Base-by-base conservation (phyloP, 1,139 yeast species). In the Pneumocystis jirovecii region DNA sequence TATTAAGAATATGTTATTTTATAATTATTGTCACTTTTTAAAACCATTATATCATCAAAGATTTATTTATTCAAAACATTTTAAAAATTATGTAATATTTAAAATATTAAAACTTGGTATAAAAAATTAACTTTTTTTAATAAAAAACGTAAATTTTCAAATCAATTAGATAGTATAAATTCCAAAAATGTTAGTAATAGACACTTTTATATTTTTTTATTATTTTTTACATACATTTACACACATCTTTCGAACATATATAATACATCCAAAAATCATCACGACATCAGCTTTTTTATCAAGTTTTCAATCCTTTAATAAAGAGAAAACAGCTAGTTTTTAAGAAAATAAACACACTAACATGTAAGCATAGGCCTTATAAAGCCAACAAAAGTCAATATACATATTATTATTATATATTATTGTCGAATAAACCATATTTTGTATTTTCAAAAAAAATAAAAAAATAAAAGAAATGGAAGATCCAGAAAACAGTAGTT, bases 401-500 rank as follows among this genome's bases (percentile, higher is more conserved):
- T 40, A 40, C n/a, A 17, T 17, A 3, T 40, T 40, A 40, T 40
- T 5, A 17, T 31, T 31, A 31, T 31, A 31, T 31, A 31, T 31
- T 17, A 17, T 40, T 40, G 15, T 40, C 6, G 10, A 50, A 5
- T 25, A 29, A 15, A 50, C 34, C n/a, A 25, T 50, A 25, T 50
- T 50, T 8, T 50, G 25, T 50, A 63, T 37, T 57, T 50, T 31
- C 10, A 44, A 19, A 44, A 19, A 50, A 45, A 45, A 45, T 8
- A 8, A 12, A 42, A 45, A 45, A 45, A 50, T 50, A 50, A 8
- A 25, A 3, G 4, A 19, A 25, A 67, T 67, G 68, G 75, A 77
- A 66, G 79, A 77, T 64, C 78, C 76, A 68, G 81, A 78, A 69
- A 80, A 77, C 68, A 78, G 77, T 70, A 78, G 77, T 69, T 80